Evolutionary conservation across 768 basidiomycete genomes (phyloP).

Genomic region (Fibroporia radiculosa): DNA sequence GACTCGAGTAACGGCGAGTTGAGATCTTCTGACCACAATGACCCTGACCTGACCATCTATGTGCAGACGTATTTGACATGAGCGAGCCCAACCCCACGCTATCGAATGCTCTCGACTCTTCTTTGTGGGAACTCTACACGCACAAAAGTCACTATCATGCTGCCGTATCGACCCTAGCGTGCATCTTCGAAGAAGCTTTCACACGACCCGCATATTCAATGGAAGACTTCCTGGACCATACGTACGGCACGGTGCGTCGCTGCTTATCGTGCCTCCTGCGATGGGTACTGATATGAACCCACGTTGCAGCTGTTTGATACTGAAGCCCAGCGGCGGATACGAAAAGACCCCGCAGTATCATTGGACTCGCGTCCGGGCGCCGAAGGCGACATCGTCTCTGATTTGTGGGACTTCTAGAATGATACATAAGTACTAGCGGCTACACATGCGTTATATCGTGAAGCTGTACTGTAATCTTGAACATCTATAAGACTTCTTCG

Average conservation of each 20-base stretch:
- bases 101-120: conserved; percentile 78
- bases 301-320: conserved; percentile 72
- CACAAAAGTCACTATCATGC: conserved; percentile 80
- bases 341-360: conserved; percentile 59
- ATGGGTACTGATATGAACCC: not conserved
- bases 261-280: not conserved
- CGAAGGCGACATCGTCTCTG: conserved; percentile 32
- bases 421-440: not conserved
- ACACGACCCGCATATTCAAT: conserved; percentile 87
- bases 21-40: conserved; percentile 2
- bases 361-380: conserved; percentile 16
- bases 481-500: conserved; percentile 42
- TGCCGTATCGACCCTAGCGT: conserved; percentile 78
- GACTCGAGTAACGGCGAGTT: conserved; percentile 4
- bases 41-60: not conserved
- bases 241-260: conserved; percentile 68
- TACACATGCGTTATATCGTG: too few species aligned
- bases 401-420: conserved; percentile 38
- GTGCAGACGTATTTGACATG: conserved; percentile 60
- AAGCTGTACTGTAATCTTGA: too few species aligned
- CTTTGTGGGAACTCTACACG: conserved; percentile 86
- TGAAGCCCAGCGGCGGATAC: conserved; percentile 72
- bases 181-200: conserved; percentile 85
- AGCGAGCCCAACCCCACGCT: conserved; percentile 64
- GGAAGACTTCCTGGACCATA: conserved; percentile 97